These are phyloP conservation scores for Epithele typhae DNA, from an alignment of 768 basidiomycete genomes.

Conservation along the genomic window DNA sequence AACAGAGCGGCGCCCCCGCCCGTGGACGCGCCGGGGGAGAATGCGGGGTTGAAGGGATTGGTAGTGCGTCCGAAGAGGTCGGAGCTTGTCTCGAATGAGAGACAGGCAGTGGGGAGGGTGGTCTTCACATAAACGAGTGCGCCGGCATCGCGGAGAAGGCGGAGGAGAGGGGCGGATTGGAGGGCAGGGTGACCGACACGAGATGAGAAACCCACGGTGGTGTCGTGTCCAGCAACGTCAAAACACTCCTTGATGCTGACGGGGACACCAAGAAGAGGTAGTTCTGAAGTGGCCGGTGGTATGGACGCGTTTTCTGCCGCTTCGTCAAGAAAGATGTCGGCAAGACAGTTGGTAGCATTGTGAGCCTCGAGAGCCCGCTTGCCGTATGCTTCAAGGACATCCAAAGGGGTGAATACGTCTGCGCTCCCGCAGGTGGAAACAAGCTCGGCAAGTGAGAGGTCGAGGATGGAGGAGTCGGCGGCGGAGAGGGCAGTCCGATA, in stretches of 20 bases:
- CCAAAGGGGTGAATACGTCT: constrained; percentile 21
- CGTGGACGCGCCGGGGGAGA: constrained; percentile 42
- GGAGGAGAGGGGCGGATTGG: constrained; percentile 34
- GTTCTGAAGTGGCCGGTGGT: constrained; percentile 1
- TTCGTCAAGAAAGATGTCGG: constrained; percentile 40
- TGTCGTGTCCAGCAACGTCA: constrained; percentile 42
- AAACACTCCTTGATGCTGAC: constrained; percentile 48
- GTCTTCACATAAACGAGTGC: constrained; percentile 40
- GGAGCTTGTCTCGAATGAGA: constrained; percentile 38
- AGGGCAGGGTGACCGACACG: constrained; percentile 31
- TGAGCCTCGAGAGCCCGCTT: constrained; percentile 37
- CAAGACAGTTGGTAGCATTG: constrained; percentile 45
- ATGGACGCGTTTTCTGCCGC: constrained; percentile 11
- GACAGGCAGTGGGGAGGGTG: constrained; percentile 38
- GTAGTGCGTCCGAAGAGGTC: constrained; percentile 43
- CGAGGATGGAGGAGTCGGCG: constrained; percentile 32
- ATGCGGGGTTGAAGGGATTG: constrained; percentile 43
- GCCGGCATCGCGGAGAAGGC: constrained; percentile 38
- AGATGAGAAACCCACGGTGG: constrained; percentile 40
- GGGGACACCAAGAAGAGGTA: constrained; percentile 40
- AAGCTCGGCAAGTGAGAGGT: constrained; percentile 33
- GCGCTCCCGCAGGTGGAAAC: constrained; percentile 29
- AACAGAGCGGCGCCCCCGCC: constrained; percentile 50
- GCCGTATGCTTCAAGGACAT: constrained; percentile 36
- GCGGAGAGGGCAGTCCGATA: constrained; percentile 30